phyloP scores from a whole-genome alignment of 1,284 basidiomycete genomes.

The Apiotrichum sp. region DNA sequence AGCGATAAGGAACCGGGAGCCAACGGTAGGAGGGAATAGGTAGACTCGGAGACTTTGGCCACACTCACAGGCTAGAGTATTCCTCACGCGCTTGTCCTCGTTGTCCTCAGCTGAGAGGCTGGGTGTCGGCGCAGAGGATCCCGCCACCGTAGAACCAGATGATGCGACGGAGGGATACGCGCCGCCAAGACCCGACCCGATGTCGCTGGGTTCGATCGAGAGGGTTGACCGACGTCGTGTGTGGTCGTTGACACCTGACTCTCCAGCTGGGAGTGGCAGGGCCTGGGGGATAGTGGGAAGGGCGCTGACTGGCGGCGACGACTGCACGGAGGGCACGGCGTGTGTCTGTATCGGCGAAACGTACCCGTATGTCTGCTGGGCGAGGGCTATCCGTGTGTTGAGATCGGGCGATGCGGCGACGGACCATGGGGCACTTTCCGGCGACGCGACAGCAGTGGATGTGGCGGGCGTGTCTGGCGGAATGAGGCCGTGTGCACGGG shows the following conservation, averaged over 20 bases:
- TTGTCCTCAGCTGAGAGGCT: conserved; percentile 11
- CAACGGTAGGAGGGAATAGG: no score
- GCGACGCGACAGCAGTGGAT: neutral
- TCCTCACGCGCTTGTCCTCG: conserved; percentile 31
- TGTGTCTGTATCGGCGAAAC: neutral
- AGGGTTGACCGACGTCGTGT: neutral
- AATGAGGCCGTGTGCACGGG: neutral
- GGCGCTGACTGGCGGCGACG: neutral
- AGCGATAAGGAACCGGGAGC: no score
- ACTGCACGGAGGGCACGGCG: no score
- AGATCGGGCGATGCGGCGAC: neutral
- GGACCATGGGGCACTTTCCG: neutral
- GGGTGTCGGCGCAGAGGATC: neutral
- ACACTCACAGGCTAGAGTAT: conserved; percentile 32
- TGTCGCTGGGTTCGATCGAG: neutral
- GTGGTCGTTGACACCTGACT: no score
- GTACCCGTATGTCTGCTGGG: neutral
- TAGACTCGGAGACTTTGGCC: no score
- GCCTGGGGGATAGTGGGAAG: neutral
- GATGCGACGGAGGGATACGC: neutral
- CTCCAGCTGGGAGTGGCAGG: neutral
- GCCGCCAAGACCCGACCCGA: neutral
- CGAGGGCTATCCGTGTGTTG: neutral
- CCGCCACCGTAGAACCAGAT: neutral
- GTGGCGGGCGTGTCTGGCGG: neutral